A percentile compares a stretch with the other conserved stretches of the same genome.
phyloP scores from a whole-genome alignment of 305 asterid species.

The Fraxinus sp. region DNA sequence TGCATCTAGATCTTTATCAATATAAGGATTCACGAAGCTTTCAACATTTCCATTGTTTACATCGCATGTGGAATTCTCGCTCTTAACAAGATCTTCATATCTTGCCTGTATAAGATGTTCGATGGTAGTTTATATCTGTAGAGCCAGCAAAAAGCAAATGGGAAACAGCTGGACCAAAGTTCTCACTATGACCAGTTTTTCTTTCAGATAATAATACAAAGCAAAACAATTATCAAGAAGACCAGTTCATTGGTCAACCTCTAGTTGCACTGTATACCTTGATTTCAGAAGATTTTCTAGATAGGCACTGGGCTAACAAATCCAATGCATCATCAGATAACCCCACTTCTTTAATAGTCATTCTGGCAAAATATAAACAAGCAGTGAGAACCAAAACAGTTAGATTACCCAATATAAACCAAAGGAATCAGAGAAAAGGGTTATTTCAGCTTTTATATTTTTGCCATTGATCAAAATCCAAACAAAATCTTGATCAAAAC shows the following conservation, averaged over 20 bases:
- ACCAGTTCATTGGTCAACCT: slow-evolving; percentile 14
- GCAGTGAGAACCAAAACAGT: neutral
- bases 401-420: slow-evolving; percentile 10
- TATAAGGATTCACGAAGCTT: slow-evolving; percentile 57
- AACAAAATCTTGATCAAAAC: neutral
- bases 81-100: slow-evolving; percentile 69
- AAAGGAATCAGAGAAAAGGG: neutral
- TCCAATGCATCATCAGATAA: slow-evolving; percentile 62
- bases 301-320: slow-evolving; percentile 66
- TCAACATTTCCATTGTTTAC: slow-evolving; percentile 43
- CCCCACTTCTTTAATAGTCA: slow-evolving; percentile 58
- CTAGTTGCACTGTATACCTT: slow-evolving; percentile 52
- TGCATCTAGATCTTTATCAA: slow-evolving; percentile 83
- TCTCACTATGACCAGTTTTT: slow-evolving; percentile 60
- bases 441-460: neutral
- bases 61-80: slow-evolving; percentile 25
- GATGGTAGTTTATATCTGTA: slow-evolving; percentile 64
- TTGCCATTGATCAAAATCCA: neutral
- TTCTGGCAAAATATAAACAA: slow-evolving; percentile 42
- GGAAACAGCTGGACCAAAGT: slow-evolving; percentile 76
- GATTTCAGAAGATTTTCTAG: slow-evolving; percentile 67
- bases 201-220: slow-evolving; percentile 23
- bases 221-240: slow-evolving; percentile 22
- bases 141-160: slow-evolving; percentile 54
- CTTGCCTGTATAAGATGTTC: slow-evolving; percentile 87